Conservation (phyloP, 768 basidiomycete species). For the Tubosaeta sp. region DNA sequence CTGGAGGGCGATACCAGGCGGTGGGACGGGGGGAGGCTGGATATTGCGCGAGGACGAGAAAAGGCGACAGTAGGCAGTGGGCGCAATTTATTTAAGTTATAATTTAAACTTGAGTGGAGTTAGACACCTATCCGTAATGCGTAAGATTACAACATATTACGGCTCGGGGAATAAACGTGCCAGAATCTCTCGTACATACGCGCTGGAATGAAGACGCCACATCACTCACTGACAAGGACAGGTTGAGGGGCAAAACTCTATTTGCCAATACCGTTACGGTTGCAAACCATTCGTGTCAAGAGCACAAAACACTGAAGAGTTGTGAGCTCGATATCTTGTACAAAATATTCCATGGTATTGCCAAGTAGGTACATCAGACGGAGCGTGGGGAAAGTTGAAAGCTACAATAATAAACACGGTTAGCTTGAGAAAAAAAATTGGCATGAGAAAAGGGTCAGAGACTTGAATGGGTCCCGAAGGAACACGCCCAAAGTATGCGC, state of each 20-base stretch:
- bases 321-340: background rate
- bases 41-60: background rate
- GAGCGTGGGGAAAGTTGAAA: background rate
- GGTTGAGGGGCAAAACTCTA: conserved; percentile 2
- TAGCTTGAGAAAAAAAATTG: conserved; percentile 10
- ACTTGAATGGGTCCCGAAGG: conserved; percentile 82
- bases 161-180: conserved; percentile 12
- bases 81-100: conserved; percentile 9
- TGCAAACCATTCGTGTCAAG: conserved; percentile 2
- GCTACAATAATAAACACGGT: conserved; percentile 4
- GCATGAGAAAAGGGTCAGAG: conserved; percentile 46
- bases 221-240: conserved; percentile 9
- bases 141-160: conserved; percentile 18
- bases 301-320: background rate
- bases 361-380: conserved; percentile 16
- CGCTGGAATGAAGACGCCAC: conserved; percentile 20
- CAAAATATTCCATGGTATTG: conserved; percentile 7
- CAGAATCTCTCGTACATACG: conserved; percentile 3
- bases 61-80: background rate
- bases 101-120: conserved; percentile 13
- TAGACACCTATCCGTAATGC: conserved; percentile 9
- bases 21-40: background rate
- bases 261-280: background rate
- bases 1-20: background rate
- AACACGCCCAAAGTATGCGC: conserved; percentile 57